A percentile compares a stretch with the other conserved stretches of the same genome.
These are phyloP conservation scores for Jatropha curcas DNA, from an alignment of 345 rosid genomes.

Conservation along the genomic window DNA sequence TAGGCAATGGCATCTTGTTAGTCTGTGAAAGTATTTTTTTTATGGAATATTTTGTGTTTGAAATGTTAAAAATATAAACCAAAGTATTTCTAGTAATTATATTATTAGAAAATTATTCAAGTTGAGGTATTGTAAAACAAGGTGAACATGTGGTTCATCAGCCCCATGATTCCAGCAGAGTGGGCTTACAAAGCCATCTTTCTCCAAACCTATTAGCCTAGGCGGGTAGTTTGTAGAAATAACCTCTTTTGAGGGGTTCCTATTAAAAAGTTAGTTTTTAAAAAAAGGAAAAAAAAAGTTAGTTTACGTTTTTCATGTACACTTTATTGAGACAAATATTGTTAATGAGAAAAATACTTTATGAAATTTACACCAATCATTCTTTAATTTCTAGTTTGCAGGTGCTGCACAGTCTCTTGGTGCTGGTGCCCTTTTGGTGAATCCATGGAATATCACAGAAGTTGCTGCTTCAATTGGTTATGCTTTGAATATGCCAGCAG, in stretches of 20 bases:
- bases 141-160: not conserved
- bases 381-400: constrained; percentile 48
- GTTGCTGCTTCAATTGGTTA: constrained; percentile 55
- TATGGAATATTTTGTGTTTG: not conserved
- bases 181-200: not conserved
- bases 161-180: not conserved
- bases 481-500: constrained; percentile 58
- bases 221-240: not conserved
- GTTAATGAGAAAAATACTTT: not conserved
- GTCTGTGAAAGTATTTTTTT: not conserved
- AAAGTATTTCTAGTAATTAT: not conserved
- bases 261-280: not conserved
- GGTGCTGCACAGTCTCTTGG: constrained; percentile 73
- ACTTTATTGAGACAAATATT: not conserved
- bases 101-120: not conserved
- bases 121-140: not conserved
- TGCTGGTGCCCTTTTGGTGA: constrained; percentile 60
- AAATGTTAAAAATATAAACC: not conserved
- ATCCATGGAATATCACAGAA: constrained; percentile 63
- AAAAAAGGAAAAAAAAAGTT: not conserved
- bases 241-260: not conserved
- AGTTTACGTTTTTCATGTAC: not conserved
- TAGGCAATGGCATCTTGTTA: not conserved
- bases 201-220: not conserved
- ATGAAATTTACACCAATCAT: not conserved